Evolutionary conservation across 2,329 filamentous ascomycete species (phyloP).

Genomic region (Metarhizium anisopliae): DNA sequence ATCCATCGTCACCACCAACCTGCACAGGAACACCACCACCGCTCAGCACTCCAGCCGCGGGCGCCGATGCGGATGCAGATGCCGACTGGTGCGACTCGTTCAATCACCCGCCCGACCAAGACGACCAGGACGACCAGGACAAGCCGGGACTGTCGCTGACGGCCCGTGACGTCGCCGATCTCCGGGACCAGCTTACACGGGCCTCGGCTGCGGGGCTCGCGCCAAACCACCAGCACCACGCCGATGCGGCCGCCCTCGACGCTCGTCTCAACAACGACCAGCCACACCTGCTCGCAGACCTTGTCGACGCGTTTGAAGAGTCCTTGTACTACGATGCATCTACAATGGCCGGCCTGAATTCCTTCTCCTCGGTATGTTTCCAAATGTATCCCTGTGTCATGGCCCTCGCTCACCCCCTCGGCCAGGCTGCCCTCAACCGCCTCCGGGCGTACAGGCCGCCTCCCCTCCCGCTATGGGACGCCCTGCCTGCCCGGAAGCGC

Average conservation of each 20-base stretch:
- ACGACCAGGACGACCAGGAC: no score
- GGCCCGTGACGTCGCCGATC: slow-evolving; percentile 16
- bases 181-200: slow-evolving; percentile 3
- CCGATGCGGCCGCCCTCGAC: neutral
- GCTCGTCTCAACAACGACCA: neutral
- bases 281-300: neutral
- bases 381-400: neutral
- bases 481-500: slow-evolving; percentile 53
- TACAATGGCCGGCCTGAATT: slow-evolving; percentile 48
- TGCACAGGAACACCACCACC: neutral
- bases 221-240: neutral
- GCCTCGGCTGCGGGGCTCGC: slow-evolving; percentile 3
- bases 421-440: slow-evolving; percentile 48
- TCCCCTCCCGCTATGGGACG: slow-evolving; percentile 52
- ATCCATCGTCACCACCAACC: neutral
- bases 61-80: neutral
- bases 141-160: neutral
- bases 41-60: neutral
- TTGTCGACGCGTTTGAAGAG: slow-evolving; percentile 15
- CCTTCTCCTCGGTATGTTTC: slow-evolving; percentile 42
- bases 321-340: slow-evolving; percentile 49
- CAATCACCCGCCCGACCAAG: no score
- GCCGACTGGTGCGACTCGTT: no score
- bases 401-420: slow-evolving; percentile 1
- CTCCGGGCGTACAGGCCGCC: slow-evolving; percentile 53